Base-by-base conservation (phyloP, 2,329 filamentous ascomycete genomes). In the Xylaria sp. region DNA sequence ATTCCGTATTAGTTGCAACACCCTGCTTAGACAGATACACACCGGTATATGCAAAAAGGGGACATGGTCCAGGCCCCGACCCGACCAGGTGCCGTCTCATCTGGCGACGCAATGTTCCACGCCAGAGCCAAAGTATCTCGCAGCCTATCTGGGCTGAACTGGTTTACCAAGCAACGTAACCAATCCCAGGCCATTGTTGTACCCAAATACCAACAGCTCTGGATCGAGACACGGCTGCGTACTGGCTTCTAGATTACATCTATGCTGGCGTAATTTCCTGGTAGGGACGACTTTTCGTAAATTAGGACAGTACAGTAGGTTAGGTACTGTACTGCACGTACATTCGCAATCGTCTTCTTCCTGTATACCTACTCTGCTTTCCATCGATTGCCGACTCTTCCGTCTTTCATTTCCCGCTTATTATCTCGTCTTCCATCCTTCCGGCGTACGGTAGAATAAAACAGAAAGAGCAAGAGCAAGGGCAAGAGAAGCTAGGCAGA, bases 131-230 rank as follows among this genome's bases (percentile, higher is more conserved):
- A 57, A 45, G 56, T 53, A 68, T 64, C 65, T 63, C 42, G 63
- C 59, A 66, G 67, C 63, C 63, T 62, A 69, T 63, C 63, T 21
- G 47, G n/a, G 65, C 45, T 61, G 65, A 64, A 45, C 21, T 53
- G 45, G 47, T n/a, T 63, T 56, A 55, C 55, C 42, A 61, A 64
- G 54, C 64, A 50, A 34, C 59, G 45, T 39, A 30, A 39, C 11
- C n/a, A 48, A 24, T 6, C 55, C 48, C 14, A 54, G 58, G n/a
- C 7, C 24, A 57, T 45, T 60, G 56, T 57, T 34, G 48, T 45
- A 34, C 54, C 50, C 50, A 54, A 21, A 51, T 54, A 6, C 45
- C 50, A 30, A 45, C 62, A 45, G 48, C 42, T 54, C 64, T 53
- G 51, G 42, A 56, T 57, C 36, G 11, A 53, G 34, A 39, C 50